phyloP scores from a whole-genome alignment of 345 rosid genomes.

The Pugionium cornutum region DNA sequence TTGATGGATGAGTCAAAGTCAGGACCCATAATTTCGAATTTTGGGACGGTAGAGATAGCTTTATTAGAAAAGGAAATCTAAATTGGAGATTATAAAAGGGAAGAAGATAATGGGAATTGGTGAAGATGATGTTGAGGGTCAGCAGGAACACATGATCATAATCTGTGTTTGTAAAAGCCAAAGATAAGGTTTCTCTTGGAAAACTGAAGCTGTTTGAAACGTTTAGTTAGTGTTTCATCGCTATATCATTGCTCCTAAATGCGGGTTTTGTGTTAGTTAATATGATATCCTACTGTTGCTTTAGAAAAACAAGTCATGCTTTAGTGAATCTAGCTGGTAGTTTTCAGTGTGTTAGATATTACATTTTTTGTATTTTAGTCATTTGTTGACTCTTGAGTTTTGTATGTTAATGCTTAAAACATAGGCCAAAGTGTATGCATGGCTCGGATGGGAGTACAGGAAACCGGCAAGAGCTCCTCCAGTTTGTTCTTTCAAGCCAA shows the following conservation, averaged over 20 bases:
- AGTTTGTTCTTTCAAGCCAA: slow-evolving; percentile 67
- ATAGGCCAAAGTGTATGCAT: slow-evolving; percentile 67
- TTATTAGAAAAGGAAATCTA: background rate
- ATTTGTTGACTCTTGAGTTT: slow-evolving; percentile 2
- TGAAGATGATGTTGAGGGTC: background rate
- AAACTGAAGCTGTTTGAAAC: slow-evolving; percentile 16
- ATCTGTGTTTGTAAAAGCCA: background rate
- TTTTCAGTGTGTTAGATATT: background rate
- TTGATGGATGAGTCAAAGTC: slow-evolving; percentile 1
- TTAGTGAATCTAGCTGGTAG: slow-evolving; percentile 1
- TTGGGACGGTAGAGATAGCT: slow-evolving; percentile 5
- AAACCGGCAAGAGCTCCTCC: slow-evolving; percentile 76
- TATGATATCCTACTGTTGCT: background rate
- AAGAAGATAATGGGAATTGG: background rate
- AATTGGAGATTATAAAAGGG: background rate
- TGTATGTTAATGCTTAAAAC: slow-evolving; percentile 5
- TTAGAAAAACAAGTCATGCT: background rate
- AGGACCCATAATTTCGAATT: background rate
- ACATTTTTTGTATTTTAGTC: background rate
- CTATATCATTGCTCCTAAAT: too few relatives aligned
- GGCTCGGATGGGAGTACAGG: slow-evolving; percentile 45
- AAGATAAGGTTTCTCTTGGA: background rate
- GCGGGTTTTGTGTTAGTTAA: background rate
- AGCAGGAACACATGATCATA: background rate
- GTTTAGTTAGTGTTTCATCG: background rate